Conservation (phyloP, 2,329 filamentous ascomycete genomes). For the Pseudogymnoascus sp. region DNA sequence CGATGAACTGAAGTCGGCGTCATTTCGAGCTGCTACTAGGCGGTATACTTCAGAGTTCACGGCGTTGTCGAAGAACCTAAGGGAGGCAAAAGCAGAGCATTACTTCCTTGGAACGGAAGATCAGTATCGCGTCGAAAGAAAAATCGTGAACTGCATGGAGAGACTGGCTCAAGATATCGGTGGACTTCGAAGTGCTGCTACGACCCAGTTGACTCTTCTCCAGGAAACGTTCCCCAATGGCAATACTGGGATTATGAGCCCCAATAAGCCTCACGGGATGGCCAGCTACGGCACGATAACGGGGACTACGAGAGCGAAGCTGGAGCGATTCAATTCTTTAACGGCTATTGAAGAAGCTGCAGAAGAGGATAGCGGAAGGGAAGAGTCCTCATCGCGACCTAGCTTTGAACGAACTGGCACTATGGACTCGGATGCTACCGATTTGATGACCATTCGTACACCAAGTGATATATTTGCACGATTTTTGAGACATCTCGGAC, state of each 20-base stretch:
- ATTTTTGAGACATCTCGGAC: conserved; percentile 82
- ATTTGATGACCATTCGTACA: conserved; percentile 30
- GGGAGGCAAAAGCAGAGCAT: conserved; percentile 84
- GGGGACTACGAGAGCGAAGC: conserved; percentile 31
- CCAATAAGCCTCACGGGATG: background rate
- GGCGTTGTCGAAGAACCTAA: conserved; percentile 65
- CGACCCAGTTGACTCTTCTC: conserved; percentile 79
- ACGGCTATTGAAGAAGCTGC: conserved; percentile 55
- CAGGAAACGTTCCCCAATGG: conserved; percentile 44
- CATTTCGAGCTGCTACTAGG: conserved; percentile 53
- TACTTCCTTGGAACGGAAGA: conserved; percentile 71
- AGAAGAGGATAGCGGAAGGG: conserved; percentile 45
- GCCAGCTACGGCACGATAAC: conserved; percentile 1
- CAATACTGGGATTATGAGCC: background rate
- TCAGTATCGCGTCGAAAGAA: conserved; percentile 69
- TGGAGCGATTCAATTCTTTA: conserved; percentile 39
- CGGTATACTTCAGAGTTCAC: conserved; percentile 60
- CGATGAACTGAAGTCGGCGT: conserved; percentile 59
- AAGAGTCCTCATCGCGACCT: conserved; percentile 27
- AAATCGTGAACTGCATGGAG: conserved; percentile 75
- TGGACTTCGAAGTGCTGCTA: conserved; percentile 79
- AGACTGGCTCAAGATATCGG: conserved; percentile 81
- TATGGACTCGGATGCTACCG: background rate
- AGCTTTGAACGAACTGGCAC: background rate
- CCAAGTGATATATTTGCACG: conserved; percentile 83